phyloP scores from a whole-genome alignment of 2,329 filamentous ascomycete species.

The Xenoacremonium recifei region DNA sequence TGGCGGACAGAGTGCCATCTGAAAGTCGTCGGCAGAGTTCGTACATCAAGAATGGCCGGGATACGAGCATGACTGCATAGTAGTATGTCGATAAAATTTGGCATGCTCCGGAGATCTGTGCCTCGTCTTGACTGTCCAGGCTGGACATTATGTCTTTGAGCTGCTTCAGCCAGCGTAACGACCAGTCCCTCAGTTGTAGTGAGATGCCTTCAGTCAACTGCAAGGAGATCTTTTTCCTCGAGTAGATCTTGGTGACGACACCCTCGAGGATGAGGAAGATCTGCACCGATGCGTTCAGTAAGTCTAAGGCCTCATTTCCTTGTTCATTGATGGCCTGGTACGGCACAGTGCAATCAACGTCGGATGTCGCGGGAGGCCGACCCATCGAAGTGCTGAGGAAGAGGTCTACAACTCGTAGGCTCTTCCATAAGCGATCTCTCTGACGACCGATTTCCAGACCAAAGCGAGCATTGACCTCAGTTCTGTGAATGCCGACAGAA shows the following conservation, averaged over 20 bases:
- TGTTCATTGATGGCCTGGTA: conserved; percentile 37
- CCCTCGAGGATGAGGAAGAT: conserved; percentile 51
- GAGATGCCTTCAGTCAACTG: conserved; percentile 54
- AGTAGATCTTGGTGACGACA: conserved; percentile 53
- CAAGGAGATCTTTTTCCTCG: conserved; percentile 50
- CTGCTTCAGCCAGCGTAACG: conserved; percentile 44
- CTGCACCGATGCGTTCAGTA: conserved; percentile 52
- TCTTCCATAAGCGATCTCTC: conserved; percentile 54
- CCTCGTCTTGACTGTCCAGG: conserved; percentile 17
- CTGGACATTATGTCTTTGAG: conserved; percentile 38
- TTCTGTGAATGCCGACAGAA: conserved; percentile 52
- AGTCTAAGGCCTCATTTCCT: conserved; percentile 40
- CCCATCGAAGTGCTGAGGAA: conserved; percentile 55
- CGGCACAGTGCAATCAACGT: conserved; percentile 53
- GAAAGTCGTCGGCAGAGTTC: conserved; percentile 47
- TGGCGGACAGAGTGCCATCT: conserved; percentile 23
- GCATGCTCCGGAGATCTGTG: conserved; percentile 44
- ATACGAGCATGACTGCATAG: conserved; percentile 57
- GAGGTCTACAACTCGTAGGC: conserved; percentile 49
- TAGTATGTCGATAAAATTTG: conserved; percentile 54
- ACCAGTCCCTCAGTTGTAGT: conserved; percentile 51
- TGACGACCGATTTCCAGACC: conserved; percentile 41
- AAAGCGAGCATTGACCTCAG: conserved; percentile 53
- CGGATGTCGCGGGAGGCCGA: conserved; percentile 51
- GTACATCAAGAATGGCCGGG: conserved; percentile 55